These are phyloP conservation scores for Pulveroboletus frians DNA, from an alignment of 768 basidiomycete genomes.

Conservation along the genomic window DNA sequence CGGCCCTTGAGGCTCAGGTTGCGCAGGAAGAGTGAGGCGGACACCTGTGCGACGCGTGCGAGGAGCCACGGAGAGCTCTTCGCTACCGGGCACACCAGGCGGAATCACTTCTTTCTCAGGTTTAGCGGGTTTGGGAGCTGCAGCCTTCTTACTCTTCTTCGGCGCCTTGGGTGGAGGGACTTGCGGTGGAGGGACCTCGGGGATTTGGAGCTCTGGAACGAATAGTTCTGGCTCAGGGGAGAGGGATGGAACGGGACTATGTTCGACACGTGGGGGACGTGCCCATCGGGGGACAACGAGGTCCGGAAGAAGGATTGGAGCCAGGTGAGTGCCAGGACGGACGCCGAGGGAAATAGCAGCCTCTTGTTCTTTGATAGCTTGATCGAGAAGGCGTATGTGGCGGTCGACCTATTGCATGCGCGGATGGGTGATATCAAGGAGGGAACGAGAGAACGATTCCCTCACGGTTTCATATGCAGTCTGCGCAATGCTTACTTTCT, in stretches of 20 bases:
- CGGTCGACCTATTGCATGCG: conserved; percentile 56
- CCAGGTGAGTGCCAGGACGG: conserved; percentile 49
- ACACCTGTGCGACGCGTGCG: conserved; percentile 26
- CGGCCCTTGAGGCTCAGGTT: conserved; percentile 15
- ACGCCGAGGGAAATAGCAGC: conserved; percentile 49
- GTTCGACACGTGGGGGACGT: conserved; percentile 39
- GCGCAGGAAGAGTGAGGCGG: conserved; percentile 35
- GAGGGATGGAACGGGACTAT: conserved; percentile 39
- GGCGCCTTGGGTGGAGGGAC: conserved; percentile 12
- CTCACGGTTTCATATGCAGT: conserved; percentile 67
- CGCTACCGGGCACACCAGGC: conserved; percentile 1
- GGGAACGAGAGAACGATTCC: background rate
- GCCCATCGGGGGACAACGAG: conserved; percentile 52
- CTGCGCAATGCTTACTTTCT: conserved; percentile 73
- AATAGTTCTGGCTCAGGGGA: conserved; percentile 26
- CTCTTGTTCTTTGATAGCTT: conserved; percentile 62
- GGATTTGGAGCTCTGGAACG: conserved; percentile 9
- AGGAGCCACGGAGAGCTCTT: conserved; percentile 5
- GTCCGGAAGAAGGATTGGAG: conserved; percentile 57
- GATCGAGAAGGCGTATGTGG: conserved; percentile 72
- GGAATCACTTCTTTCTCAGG: conserved; percentile 18
- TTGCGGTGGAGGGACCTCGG: conserved; percentile 10
- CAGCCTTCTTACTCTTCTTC: conserved; percentile 23
- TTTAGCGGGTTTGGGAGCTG: conserved; percentile 8
- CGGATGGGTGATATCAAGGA: background rate